A percentile compares a stretch with the other conserved stretches of the same genome.
These are phyloP conservation scores for Fusarium sp. DNA, from an alignment of 2,329 filamentous ascomycete species.

Conservation along the genomic window DNA sequence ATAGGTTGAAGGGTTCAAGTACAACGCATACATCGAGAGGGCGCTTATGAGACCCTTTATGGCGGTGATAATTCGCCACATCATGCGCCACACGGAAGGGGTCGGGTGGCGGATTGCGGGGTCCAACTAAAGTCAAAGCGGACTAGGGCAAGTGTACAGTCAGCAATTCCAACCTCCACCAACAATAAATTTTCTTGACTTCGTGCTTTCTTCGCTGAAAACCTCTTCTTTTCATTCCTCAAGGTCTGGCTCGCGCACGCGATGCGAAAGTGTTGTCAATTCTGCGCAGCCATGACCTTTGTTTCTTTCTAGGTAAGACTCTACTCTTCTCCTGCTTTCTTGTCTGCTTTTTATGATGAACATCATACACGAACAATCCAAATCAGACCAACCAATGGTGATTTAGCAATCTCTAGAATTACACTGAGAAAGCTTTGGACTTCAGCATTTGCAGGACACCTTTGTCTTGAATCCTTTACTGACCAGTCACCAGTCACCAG, in stretches of 20 bases:
- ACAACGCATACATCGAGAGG: conserved; percentile 16
- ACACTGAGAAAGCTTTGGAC: conserved; percentile 62
- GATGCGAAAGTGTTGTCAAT: conserved; percentile 41
- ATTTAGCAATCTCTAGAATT: conserved; percentile 62
- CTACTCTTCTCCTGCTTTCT: neutral
- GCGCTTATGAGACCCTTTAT: conserved; percentile 41
- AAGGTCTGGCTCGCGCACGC: conserved; percentile 36
- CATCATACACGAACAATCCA: conserved; percentile 67
- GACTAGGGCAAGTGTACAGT: conserved; percentile 45
- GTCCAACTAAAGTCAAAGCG: conserved; percentile 18
- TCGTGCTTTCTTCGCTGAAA: conserved; percentile 22
- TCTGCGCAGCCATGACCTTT: conserved; percentile 21
- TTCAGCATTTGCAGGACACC: conserved; percentile 24
- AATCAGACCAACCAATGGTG: conserved; percentile 70
- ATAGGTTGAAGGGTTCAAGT: conserved; percentile 35
- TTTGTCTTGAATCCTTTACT: conserved; percentile 24
- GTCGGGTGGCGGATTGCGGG: conserved; percentile 39
- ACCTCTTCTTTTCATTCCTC: conserved; percentile 35
- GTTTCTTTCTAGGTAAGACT: conserved; percentile 42
- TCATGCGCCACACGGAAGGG: conserved; percentile 50
- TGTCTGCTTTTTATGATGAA: conserved; percentile 49
- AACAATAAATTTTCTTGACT: conserved; percentile 43
- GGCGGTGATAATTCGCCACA: conserved; percentile 45
- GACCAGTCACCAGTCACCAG: conserved; percentile 25
- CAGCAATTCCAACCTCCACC: conserved; percentile 41